A percentile compares a stretch with the other conserved stretches of the same genome.
These are phyloP conservation scores for Trichoderma endophyticum DNA, from an alignment of 2,329 filamentous ascomycete genomes.

Conservation along the genomic window DNA sequence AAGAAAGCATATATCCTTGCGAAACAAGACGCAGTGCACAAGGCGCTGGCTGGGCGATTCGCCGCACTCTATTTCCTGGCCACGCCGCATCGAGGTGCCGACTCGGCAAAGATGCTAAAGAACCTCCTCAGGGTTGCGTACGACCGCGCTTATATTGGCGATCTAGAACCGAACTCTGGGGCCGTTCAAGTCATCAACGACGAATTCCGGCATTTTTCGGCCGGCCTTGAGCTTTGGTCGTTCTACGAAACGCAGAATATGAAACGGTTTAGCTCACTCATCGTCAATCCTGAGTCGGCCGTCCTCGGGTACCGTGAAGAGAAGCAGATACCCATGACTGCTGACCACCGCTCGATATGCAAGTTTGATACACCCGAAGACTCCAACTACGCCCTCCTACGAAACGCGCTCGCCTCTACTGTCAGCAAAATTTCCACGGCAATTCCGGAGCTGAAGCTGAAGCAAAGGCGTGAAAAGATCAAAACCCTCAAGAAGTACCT, in stretches of 20 bases:
- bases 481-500: not conserved
- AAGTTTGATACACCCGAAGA: not conserved
- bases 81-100: not conserved
- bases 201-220: not conserved
- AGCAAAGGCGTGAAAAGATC: not conserved
- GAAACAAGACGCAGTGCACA: no score
- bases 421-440: not conserved
- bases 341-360: not conserved
- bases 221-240: not conserved
- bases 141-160: not conserved
- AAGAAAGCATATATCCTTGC: no score
- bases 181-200: not conserved
- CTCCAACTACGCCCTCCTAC: not conserved
- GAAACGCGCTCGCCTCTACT: not conserved
- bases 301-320: not conserved
- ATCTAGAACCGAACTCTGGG: not conserved
- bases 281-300: not conserved
- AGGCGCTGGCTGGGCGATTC: no score
- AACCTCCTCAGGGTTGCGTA: not conserved
- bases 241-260: not conserved
- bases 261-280: not conserved
- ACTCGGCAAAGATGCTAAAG: not conserved
- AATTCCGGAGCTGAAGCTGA: not conserved
- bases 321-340: not conserved
- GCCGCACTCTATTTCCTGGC: no score